Evolutionary conservation across 2,329 filamentous ascomycete genomes (phyloP), one percentile per base, ranked within the genome.

Genomic region (Pseudogymnoascus sp.): DNA sequence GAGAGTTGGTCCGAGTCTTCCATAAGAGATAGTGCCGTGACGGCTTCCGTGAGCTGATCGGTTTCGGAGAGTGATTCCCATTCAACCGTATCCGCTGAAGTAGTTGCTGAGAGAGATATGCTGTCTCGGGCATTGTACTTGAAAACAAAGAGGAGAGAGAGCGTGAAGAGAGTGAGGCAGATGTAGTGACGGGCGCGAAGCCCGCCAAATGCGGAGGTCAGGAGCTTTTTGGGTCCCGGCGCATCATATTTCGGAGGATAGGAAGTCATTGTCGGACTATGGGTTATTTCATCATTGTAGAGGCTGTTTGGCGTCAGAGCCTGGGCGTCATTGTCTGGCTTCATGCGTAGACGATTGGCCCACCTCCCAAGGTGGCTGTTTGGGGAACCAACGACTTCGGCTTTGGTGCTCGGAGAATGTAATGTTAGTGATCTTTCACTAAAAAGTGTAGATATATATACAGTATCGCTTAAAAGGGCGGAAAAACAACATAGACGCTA

Each of bases 281-380:
- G 28, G 3, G n/a, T 56, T 33, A 56, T 33, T 14, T 56, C 50
- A 14, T 56, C 50, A 21, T 33, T 18, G 11, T 5, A 56, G 3
- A 56, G 28, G 50, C 28, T 14, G 16, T 56, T 35, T 35, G 50
- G 28, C 50, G 16, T 18, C 28, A 56, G 11, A 3, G 50, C 50
- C 50, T 56, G 50, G 16, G 10, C 10, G 18, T 56, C 50, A 4
- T 56, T 33, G n/a, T 33, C 28, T 12, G 5, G 50, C 50, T 56
- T 56, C 50, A 56, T 56, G 28, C 16, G 28, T 33, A 10, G 28
- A 21, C n/a, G 16, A 21, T 21, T 56, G 16, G 50, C 2, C 28
- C 10, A 56, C 50, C 50, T 56, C 28, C 50, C 50, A 56, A 56
- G 28, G 50, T 56, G 50, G 28, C 50, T 56, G 50, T 21, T 56